Base-by-base conservation (phyloP, 345 rosid genomes). In the Isatis tinctoria region DNA sequence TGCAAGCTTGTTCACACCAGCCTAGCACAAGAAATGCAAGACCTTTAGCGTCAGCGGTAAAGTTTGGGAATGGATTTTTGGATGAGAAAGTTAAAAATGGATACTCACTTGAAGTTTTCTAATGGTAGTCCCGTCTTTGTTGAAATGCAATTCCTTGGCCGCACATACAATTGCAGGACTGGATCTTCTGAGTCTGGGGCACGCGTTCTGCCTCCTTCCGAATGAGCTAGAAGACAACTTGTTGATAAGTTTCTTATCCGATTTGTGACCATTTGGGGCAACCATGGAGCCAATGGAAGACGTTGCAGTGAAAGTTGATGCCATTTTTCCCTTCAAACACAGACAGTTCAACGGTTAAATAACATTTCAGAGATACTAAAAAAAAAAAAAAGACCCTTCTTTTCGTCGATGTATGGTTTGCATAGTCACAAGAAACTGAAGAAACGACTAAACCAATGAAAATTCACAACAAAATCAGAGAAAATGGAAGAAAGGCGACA, bases 1-100 rank as follows among this genome's bases (percentile, higher is more conserved):
- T 7, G 99, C 99, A 47, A 95, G 99, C 84, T 90, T 92, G 91
- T 95, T 95, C 24, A 92, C 99, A 74, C 99, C 99, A 70, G 78
- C 88, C 99, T 90, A 80, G 62, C 41, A 66, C 58, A 62, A 48
- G 4, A 59, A n/a, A 65, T 16, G 0, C 11, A 61, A 65, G 22
- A 18, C 49, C 57, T 8, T 59, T 17, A 49, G 45, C 16, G 3
- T 22, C 17, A 3, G 27, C 7, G 0, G 17, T 26, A 11, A 40
- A 40, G 13, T 28, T 14, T 13, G 44, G 10, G 16, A 7, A 28
- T n/a, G 13, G 4, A 51, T 13, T 11, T 27, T 51, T 51, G 3
- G 16, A 12, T 24, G 2, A 51, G 2, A 43, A 20, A 11, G n/a
- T 3, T 12, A 3, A 52, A 62, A 30, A 35, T 8, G 57, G 48